These are phyloP conservation scores for Fusarium continuum DNA, from an alignment of 2,329 filamentous ascomycete genomes.

Conservation along the genomic window DNA sequence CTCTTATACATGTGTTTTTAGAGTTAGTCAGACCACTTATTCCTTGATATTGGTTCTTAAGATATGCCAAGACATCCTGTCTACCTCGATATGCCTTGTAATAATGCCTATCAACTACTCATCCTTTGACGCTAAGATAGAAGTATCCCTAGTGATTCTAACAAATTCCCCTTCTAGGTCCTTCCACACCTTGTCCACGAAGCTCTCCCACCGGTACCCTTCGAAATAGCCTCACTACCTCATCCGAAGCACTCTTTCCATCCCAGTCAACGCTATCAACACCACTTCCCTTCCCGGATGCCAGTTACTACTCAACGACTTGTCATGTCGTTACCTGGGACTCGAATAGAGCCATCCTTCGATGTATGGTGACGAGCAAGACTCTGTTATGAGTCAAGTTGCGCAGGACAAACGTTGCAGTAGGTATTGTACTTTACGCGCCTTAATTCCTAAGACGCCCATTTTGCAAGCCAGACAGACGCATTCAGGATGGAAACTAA, in stretches of 20 bases:
- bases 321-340: too few relatives aligned
- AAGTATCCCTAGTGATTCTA: constrained; percentile 19
- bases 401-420: too few relatives aligned
- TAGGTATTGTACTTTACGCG: not conserved
- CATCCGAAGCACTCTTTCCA: constrained; percentile 30
- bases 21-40: too few relatives aligned
- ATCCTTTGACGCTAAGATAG: not conserved
- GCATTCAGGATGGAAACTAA: not conserved
- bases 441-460: constrained; percentile 8
- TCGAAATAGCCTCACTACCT: constrained; percentile 24
- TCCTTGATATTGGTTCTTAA: too few relatives aligned
- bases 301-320: too few relatives aligned
- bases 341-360: too few relatives aligned
- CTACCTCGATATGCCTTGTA: not conserved
- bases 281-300: constrained; percentile 33
- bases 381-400: not conserved
- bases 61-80: too few relatives aligned
- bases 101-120: not conserved
- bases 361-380: constrained; percentile 8
- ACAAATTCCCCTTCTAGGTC: constrained; percentile 40
- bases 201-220: constrained; percentile 25
- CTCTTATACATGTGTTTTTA: too few relatives aligned
- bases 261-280: constrained; percentile 40
- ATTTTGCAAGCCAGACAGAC: not conserved
- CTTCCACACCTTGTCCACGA: constrained; percentile 37